These are phyloP conservation scores for Castanea mollissima DNA, from an alignment of 306 rosid species.

Conservation along the genomic window DNA sequence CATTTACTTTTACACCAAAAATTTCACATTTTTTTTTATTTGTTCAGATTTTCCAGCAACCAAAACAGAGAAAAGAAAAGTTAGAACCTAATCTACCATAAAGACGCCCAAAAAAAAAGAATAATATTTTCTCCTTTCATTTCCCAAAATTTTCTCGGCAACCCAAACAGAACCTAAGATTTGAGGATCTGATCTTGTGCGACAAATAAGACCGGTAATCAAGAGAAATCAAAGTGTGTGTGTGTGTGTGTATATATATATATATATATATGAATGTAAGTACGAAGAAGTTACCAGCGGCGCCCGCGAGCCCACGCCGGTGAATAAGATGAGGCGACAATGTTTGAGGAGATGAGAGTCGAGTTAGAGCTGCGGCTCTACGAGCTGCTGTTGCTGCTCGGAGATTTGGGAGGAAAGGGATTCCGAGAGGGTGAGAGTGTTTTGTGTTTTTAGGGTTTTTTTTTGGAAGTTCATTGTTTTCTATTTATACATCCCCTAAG, in stretches of 20 bases:
- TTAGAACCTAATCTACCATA: background rate
- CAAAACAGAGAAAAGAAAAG: background rate
- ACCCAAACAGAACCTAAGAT: background rate
- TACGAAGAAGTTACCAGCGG: conserved; percentile 49
- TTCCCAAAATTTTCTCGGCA: background rate
- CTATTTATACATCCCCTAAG: too few relatives aligned
- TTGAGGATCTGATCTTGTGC: background rate
- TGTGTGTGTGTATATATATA: too few relatives aligned
- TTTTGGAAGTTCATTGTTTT: too few relatives aligned
- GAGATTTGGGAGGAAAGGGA: too few relatives aligned
- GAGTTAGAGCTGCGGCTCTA: conserved; percentile 56
- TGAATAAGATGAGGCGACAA: conserved; percentile 51
- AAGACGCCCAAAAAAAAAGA: background rate
- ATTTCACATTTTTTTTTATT: background rate
- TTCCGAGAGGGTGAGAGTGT: too few relatives aligned
- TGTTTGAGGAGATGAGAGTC: conserved; percentile 47
- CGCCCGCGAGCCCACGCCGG: conserved; percentile 80
- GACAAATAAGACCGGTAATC: conserved; percentile 23
- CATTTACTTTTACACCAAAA: too few relatives aligned
- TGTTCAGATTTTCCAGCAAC: background rate
- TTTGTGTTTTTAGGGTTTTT: too few relatives aligned
- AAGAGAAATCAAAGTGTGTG: background rate
- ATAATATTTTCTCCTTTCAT: too few relatives aligned
- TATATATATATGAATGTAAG: too few relatives aligned
- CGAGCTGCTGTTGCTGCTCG: conserved; percentile 62